These are phyloP conservation scores for Immersiella caudata DNA, from an alignment of 495 filamentous ascomycete species.

Conservation along the genomic window DNA sequence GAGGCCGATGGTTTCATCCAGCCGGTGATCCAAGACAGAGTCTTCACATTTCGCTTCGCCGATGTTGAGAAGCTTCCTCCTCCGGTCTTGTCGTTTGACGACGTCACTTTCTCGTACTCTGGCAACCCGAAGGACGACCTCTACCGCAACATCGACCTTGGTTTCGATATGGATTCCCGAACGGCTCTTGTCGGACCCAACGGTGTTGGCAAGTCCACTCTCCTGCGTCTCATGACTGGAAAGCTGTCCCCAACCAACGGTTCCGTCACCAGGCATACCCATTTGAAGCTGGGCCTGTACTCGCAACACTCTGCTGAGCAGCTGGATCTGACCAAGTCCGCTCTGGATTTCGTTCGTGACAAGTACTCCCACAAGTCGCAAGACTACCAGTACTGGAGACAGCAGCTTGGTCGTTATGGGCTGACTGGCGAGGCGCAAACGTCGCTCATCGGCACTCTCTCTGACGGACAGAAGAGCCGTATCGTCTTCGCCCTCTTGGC, in stretches of 20 bases:
- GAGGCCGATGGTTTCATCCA: constrained; percentile 98
- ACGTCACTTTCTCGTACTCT: constrained; percentile 97
- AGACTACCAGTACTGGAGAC: constrained; percentile 99
- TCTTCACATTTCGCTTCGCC: constrained; percentile 98
- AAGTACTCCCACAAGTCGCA: constrained; percentile 87
- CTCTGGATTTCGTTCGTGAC: constrained; percentile 96
- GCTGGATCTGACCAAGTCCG: constrained; percentile 96
- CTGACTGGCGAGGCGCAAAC: constrained; percentile 91
- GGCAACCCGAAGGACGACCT: constrained; percentile 87
- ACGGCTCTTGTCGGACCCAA: constrained; percentile 97
- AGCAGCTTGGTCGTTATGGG: constrained; percentile 93
- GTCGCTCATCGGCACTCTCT: constrained; percentile 94
- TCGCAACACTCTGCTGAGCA: constrained; percentile 97
- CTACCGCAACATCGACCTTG: constrained; percentile 94
- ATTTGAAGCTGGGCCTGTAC: constrained; percentile 98
- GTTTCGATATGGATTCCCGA: constrained; percentile 99
- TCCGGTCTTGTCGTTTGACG: constrained; percentile 92
- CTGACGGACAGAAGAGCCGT: constrained; percentile 95
- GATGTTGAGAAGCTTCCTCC: constrained; percentile 98
- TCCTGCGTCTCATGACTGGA: constrained; percentile 96
- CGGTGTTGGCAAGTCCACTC: constrained; percentile 99
- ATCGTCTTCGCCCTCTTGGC: constrained; percentile 97
- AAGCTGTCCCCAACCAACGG: constrained; percentile 85
- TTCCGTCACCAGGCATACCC: constrained; percentile 85
- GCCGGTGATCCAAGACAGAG: constrained; percentile 78